phyloP scores from a whole-genome alignment of 2,329 filamentous ascomycete species.

The Chrysosporium keratinophilum region DNA sequence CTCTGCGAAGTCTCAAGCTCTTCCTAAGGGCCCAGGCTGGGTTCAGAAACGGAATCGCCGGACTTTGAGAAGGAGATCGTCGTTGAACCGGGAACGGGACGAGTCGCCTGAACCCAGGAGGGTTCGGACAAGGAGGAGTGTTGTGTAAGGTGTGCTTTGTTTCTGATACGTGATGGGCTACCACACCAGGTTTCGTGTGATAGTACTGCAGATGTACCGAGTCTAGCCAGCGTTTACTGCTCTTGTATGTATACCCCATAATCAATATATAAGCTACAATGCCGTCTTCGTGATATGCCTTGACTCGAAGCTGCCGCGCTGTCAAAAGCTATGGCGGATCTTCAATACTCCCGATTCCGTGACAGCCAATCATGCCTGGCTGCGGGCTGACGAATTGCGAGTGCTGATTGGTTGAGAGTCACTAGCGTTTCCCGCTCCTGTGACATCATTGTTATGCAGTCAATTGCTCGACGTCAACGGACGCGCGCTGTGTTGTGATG shows the following conservation, averaged over 20 bases:
- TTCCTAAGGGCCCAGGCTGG: conserved; percentile 25
- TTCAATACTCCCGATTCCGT: too few relatives aligned
- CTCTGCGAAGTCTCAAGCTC: conserved; percentile 22
- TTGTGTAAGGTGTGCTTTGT: not conserved
- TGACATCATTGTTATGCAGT: not conserved
- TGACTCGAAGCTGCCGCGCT: too few relatives aligned
- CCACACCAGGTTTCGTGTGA: too few relatives aligned
- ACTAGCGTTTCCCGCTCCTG: not conserved
- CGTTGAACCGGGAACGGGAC: not conserved
- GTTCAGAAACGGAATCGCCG: conserved; percentile 19
- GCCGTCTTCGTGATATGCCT: too few relatives aligned
- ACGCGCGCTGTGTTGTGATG: too few relatives aligned
- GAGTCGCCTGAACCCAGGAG: not conserved
- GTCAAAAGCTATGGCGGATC: too few relatives aligned
- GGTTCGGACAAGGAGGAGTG: conserved; percentile 5
- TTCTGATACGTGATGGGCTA: too few relatives aligned
- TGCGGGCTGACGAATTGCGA: not conserved
- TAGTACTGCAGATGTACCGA: not conserved
- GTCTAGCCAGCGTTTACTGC: not conserved
- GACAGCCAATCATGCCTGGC: not conserved
- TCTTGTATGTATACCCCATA: not conserved
- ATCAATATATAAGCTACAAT: too few relatives aligned
- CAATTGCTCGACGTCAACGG: too few relatives aligned
- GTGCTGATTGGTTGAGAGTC: not conserved
- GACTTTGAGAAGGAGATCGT: not conserved